These are phyloP conservation scores for Galium porrigens DNA, from an alignment of 305 asterid genomes.

Conservation along the genomic window DNA sequence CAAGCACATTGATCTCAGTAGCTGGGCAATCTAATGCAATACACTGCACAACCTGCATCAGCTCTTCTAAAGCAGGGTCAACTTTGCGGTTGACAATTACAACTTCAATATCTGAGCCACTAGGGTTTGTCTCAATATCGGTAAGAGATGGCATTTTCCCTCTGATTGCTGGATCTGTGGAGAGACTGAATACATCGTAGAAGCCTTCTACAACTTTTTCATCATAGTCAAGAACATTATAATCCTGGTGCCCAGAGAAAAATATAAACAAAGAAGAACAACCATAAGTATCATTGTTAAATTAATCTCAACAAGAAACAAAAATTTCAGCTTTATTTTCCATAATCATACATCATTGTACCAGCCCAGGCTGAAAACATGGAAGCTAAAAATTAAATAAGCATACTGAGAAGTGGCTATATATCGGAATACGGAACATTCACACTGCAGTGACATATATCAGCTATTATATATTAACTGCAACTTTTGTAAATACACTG, in stretches of 20 bases:
- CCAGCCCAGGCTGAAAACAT: neutral
- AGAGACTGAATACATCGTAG: slow-evolving; percentile 71
- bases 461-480: neutral
- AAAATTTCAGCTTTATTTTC: neutral
- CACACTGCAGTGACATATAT: neutral
- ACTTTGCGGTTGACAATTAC: slow-evolving; percentile 62
- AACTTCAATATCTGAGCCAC: slow-evolving; percentile 67
- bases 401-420: neutral
- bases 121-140: slow-evolving; percentile 61
- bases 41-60: slow-evolving; percentile 80
- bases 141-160: slow-evolving; percentile 90
- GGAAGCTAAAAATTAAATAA: neutral
- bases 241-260: slow-evolving; percentile 36
- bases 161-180: slow-evolving; percentile 43
- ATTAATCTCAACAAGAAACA: neutral
- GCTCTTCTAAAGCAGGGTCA: slow-evolving; percentile 87
- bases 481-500: neutral
- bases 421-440: neutral
- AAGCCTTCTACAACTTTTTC: slow-evolving; percentile 94
- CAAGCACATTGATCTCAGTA: slow-evolving; percentile 44
- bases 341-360: neutral
- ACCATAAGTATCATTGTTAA: neutral
- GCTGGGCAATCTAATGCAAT: slow-evolving; percentile 54
- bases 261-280: slow-evolving; percentile 7
- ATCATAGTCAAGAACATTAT: slow-evolving; percentile 72